phyloP scores from a whole-genome alignment of 768 basidiomycete genomes.

The Auricularia heimuer region DNA sequence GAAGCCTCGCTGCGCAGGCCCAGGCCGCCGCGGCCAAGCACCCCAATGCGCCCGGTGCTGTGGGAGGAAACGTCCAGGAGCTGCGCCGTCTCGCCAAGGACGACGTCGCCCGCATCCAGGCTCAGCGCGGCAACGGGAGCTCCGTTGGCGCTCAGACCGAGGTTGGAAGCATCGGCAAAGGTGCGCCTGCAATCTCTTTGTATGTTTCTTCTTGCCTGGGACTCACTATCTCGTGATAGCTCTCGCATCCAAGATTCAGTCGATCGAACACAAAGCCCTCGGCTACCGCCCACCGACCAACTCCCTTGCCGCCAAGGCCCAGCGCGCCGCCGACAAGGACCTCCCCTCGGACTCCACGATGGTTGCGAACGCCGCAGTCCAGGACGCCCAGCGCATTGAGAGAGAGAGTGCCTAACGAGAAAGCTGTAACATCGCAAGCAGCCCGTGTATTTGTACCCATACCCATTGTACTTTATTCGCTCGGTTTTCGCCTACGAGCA shows the following conservation, averaged over 20 bases:
- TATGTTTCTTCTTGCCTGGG: background rate
- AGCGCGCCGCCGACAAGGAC: constrained; percentile 5
- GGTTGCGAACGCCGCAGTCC: background rate
- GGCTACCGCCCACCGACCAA: constrained; percentile 14
- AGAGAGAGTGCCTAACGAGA: too few species aligned
- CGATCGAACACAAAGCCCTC: constrained; percentile 3
- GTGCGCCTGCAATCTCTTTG: background rate
- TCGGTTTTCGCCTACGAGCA: too few species aligned
- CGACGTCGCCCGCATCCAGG: background rate
- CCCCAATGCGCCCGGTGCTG: background rate
- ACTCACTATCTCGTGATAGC: background rate
- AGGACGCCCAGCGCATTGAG: background rate
- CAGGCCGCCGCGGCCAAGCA: constrained; percentile 12
- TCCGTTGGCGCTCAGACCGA: background rate
- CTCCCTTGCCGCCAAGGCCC: constrained; percentile 14
- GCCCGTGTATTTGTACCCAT: too few species aligned
- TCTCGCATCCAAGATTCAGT: background rate
- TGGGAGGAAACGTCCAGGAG: background rate
- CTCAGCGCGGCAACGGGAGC: background rate
- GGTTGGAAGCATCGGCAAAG: background rate
- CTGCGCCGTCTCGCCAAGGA: background rate
- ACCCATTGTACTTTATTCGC: too few species aligned
- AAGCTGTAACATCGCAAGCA: too few species aligned
- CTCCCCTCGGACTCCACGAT: background rate
- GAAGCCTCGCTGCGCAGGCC: constrained; percentile 18